Evolutionary conservation across 2,329 filamentous ascomycete species (phyloP).

Genomic region (Fusarium camptoceras): DNA sequence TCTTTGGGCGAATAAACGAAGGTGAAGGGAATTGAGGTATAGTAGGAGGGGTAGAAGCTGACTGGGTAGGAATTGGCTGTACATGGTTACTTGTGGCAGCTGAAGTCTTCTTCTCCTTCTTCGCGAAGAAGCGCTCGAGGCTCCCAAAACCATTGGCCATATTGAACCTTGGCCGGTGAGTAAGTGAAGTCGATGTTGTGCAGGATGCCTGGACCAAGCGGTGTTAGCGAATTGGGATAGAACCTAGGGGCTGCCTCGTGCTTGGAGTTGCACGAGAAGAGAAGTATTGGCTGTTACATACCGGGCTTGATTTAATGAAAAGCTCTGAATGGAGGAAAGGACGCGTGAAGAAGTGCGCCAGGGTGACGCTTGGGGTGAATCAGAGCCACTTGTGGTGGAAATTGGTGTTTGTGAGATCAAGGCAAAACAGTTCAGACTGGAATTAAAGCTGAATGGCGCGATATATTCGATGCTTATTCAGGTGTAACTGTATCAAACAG

Average conservation of each 20-base stretch:
- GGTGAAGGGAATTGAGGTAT: slow-evolving; percentile 61
- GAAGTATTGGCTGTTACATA: slow-evolving; percentile 35
- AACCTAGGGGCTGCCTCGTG: slow-evolving; percentile 12
- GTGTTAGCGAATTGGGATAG: slow-evolving; percentile 40
- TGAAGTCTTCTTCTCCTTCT: slow-evolving; percentile 53
- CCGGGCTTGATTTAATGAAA: slow-evolving; percentile 19
- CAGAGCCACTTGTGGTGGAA: slow-evolving; percentile 30
- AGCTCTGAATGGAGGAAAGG: slow-evolving; percentile 10
- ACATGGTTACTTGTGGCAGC: slow-evolving; percentile 40
- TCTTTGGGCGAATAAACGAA: slow-evolving; percentile 67
- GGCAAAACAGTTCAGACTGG: slow-evolving; percentile 22
- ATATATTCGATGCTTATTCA: slow-evolving; percentile 7
- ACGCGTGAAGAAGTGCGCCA: slow-evolving; percentile 24
- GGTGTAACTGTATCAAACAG: slow-evolving; percentile 43
- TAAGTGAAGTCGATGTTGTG: slow-evolving; percentile 37
- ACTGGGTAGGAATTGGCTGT: slow-evolving; percentile 39
- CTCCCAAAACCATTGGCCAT: slow-evolving; percentile 63
- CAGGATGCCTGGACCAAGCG: slow-evolving; percentile 35
- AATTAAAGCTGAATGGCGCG: slow-evolving; percentile 27
- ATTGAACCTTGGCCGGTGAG: slow-evolving; percentile 46
- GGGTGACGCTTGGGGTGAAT: slow-evolving; percentile 35
- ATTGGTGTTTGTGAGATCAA: slow-evolving; percentile 31
- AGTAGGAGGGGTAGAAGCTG: slow-evolving; percentile 35
- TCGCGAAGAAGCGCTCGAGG: slow-evolving; percentile 66
- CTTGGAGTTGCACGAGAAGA: slow-evolving; percentile 21